Conservation (phyloP, 2,329 filamentous ascomycete species). For the Penicillium corylophilum region DNA sequence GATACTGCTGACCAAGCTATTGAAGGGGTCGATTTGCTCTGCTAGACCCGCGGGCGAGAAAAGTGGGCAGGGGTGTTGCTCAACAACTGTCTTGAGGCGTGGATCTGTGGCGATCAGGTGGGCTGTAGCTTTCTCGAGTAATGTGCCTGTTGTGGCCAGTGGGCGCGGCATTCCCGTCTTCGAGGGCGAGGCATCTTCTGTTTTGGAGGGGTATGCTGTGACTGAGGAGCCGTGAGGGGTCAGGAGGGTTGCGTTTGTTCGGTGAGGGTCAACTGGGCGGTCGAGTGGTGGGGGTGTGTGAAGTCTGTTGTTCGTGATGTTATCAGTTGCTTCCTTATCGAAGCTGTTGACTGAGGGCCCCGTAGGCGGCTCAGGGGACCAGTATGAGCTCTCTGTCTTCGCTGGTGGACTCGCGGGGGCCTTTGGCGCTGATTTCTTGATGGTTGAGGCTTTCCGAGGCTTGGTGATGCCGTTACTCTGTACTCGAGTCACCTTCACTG, state of each 20-base stretch:
- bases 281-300: conserved; percentile 44
- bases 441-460: conserved; percentile 24
- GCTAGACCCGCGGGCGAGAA: conserved; percentile 81
- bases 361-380: conserved; percentile 19
- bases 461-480: conserved; percentile 31
- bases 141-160: conserved; percentile 63
- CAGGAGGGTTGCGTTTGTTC: conserved; percentile 50
- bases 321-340: conserved; percentile 25
- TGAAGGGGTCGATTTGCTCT: conserved; percentile 85
- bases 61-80: conserved; percentile 70
- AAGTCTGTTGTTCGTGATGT: conserved; percentile 43
- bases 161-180: conserved; percentile 42
- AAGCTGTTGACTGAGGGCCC: conserved; percentile 30
- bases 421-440: conserved; percentile 21
- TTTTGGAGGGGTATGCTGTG: conserved; percentile 48
- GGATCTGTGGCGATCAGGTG: conserved; percentile 73
- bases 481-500: conserved; percentile 23
- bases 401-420: conserved; percentile 7
- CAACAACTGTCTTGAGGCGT: conserved; percentile 69
- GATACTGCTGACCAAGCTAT: conserved; percentile 77
- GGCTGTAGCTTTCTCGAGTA: conserved; percentile 72
- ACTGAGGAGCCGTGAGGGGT: conserved; percentile 47
- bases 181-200: conserved; percentile 41
- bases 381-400: conserved; percentile 15
- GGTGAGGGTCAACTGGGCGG: conserved; percentile 48